A percentile compares a stretch with the other conserved stretches of the same genome.
These are phyloP conservation scores for Termitomyces sp. DNA, from an alignment of 768 basidiomycete species.

Conservation along the genomic window DNA sequence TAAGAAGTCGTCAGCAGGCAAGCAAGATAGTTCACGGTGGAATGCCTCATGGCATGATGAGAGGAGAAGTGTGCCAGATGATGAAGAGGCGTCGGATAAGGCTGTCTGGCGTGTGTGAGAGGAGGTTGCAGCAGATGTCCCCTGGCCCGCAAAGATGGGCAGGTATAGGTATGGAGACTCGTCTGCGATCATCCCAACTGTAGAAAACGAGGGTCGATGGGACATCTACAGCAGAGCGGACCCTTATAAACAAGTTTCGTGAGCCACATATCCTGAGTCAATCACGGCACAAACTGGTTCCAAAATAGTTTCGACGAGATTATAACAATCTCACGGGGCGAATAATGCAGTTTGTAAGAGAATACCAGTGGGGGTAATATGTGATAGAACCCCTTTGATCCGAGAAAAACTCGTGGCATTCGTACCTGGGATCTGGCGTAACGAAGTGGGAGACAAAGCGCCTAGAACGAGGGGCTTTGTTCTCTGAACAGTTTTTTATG, in stretches of 20 bases:
- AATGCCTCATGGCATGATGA: slow-evolving; percentile 50
- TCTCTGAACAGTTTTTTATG: neutral
- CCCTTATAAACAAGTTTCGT: slow-evolving; percentile 16
- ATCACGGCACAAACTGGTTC: slow-evolving; percentile 11
- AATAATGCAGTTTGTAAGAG: slow-evolving; percentile 13
- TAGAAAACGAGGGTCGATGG: neutral
- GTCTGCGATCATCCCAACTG: slow-evolving; percentile 8
- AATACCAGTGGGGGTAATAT: slow-evolving; percentile 16
- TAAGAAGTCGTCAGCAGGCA: slow-evolving; percentile 35
- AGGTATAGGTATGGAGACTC: slow-evolving; percentile 24
- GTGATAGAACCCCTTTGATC: slow-evolving; percentile 6
- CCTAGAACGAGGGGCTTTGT: slow-evolving; percentile 1
- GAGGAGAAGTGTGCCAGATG: slow-evolving; percentile 41
- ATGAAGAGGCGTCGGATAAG: slow-evolving; percentile 36
- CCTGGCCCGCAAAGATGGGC: slow-evolving; percentile 60
- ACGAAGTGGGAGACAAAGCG: slow-evolving; percentile 5
- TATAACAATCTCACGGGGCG: slow-evolving; percentile 14
- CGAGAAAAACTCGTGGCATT: slow-evolving; percentile 9
- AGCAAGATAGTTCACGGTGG: slow-evolving; percentile 40
- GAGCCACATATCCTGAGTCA: slow-evolving; percentile 15
- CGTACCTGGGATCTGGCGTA: slow-evolving; percentile 17
- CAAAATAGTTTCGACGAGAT: slow-evolving; percentile 15
- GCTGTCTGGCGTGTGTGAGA: slow-evolving; percentile 33
- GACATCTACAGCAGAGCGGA: slow-evolving; percentile 1
- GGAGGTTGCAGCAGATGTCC: slow-evolving; percentile 32